Base-by-base conservation (phyloP, 495 filamentous ascomycete genomes). In the Penicillium nucicola region DNA sequence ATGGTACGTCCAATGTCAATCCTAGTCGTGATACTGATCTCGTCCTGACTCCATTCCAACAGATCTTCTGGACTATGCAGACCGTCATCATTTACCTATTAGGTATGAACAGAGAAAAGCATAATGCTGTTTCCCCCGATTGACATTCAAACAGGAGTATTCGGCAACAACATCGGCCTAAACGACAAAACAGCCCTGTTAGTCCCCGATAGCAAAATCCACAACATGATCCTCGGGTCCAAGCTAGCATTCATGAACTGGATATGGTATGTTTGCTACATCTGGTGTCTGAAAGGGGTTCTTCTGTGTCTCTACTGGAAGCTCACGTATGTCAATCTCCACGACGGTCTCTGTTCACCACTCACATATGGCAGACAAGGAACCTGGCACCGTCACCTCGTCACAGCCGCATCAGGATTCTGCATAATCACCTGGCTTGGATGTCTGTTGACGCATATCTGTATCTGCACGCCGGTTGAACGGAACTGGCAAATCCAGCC, bases 211-310 rank as follows among this genome's bases (percentile, higher is more conserved):
- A 53, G 43, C 36, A 37, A 55, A 17, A 40, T 63, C 0, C 15
- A 46, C 5, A 12, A 47, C 5, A 47, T 63, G 39, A 43, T 52
- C 8, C 50, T 57, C 1, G 60, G 60, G 13, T 63, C 60, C 5
- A 60, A 60, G 35, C 23, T 63, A 22, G 57, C 56, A 7, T 63
- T 63, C 31, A 57, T 50, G 57, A 74, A 76, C 3, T 80, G 78
- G 77, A 73, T 72, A 18, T 62, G 70, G 7, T 82, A 82, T 50
- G 71, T 72, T 1, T 69, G 70, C 37, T 61, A 78, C n/a, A 62
- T 83, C 4, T 83, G 77, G 77, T 58, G 58, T 5, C 49, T 82
- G 42, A 83, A 83, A 48, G 61, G 72, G 2, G 70, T 75, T 52
- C 63, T 80, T 56, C 65, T 72, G 17, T 65, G 71, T 22, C 79